phyloP scores from a whole-genome alignment of 2,329 filamentous ascomycete species.

The Fusarium citri region DNA sequence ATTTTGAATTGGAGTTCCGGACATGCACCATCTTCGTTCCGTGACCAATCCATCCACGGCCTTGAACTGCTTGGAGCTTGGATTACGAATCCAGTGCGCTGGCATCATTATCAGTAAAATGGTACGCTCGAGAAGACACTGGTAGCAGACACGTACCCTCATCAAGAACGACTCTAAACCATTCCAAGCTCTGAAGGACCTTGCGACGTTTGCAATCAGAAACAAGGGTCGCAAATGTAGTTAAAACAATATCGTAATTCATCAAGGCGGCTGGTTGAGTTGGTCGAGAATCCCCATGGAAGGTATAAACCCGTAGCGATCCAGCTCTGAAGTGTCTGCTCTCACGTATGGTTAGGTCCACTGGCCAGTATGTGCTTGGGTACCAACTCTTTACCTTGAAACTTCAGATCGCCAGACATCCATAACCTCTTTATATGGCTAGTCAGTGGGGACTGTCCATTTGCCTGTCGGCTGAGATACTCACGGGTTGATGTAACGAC shows the following conservation, averaged over 20 bases:
- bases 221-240: neutral
- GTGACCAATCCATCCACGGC: neutral
- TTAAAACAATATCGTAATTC: neutral
- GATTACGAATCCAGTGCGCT: neutral
- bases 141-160: neutral
- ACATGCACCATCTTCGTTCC: neutral
- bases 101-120: neutral
- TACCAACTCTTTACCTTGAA: neutral
- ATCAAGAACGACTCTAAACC: neutral
- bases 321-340: neutral
- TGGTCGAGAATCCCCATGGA: neutral
- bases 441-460: neutral
- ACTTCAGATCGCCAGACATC: neutral
- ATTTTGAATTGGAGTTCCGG: neutral
- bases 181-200: neutral
- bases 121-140: neutral
- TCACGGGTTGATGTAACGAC: neutral
- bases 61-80: neutral
- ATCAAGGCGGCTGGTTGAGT: neutral
- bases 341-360: neutral
- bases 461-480: rapidly evolving
- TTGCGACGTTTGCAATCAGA: neutral
- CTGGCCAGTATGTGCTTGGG: rapidly evolving
- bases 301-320: neutral
- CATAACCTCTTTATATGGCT: neutral